These are phyloP conservation scores for Cucurbitaria berberidis DNA, from an alignment of 2,329 filamentous ascomycete genomes.

Conservation along the genomic window DNA sequence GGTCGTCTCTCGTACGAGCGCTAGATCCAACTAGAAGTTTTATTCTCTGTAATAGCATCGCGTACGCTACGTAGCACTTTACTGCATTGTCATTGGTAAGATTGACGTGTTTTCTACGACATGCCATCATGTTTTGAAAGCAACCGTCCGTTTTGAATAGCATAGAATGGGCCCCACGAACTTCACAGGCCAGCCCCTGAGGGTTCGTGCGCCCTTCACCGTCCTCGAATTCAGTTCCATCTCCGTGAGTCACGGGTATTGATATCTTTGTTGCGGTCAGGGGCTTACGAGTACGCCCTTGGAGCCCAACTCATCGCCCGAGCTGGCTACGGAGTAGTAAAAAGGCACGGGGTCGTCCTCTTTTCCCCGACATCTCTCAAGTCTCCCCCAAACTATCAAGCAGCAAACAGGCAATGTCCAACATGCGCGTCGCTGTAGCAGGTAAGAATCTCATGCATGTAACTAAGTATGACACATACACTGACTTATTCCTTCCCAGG, in stretches of 20 bases:
- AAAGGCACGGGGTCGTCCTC: constrained; percentile 3
- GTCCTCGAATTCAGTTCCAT: constrained; percentile 17
- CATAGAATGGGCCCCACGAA: constrained; percentile 13
- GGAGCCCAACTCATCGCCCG: constrained; percentile 8
- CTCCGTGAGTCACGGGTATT: constrained; percentile 41
- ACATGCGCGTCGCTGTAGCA: constrained; percentile 68
- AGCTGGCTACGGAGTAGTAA: constrained; percentile 5
- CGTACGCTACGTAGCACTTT: constrained; percentile 12
- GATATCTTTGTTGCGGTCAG: constrained; percentile 21
- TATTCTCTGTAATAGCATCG: constrained; percentile 9
- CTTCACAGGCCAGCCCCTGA: constrained; percentile 13
- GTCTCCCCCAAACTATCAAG: background rate
- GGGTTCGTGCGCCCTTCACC: constrained; percentile 27
- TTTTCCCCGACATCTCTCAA: background rate
- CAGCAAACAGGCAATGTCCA: constrained; percentile 33
- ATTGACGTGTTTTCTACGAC: constrained; percentile 7
- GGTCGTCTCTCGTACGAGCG: constrained; percentile 10
- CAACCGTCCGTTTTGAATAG: constrained; percentile 9
- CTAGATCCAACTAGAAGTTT: constrained; percentile 12
- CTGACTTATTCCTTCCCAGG: constrained; percentile 43
- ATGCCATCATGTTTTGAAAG: constrained; percentile 6
- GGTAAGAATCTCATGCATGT: background rate
- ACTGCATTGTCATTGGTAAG: constrained; percentile 26
- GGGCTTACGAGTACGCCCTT: constrained; percentile 6
- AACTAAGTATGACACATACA: background rate